Base-by-base conservation (phyloP, 331 rosid genomes). In the Pyrus hybrid region DNA sequence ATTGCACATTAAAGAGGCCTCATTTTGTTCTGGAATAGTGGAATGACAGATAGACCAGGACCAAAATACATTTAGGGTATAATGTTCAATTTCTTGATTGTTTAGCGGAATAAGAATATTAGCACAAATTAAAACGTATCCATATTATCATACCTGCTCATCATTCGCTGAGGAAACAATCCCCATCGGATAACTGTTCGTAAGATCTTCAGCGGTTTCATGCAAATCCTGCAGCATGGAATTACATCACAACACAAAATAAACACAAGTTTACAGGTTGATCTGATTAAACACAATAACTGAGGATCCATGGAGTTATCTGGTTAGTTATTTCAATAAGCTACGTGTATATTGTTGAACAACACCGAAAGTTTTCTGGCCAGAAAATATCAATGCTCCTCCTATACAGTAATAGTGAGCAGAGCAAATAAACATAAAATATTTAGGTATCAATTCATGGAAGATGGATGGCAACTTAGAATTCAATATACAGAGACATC, bases 131-230 rank as follows among this genome's bases (percentile, higher is more conserved):
- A 16, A 4, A 14, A 57, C 9, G 23, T 13, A 57, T 56, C 63
- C 63, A 58, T 32, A 7, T 8, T 54, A 78, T 62, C 61, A 45
- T 88, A 93, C 98, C 98, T 91, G 96, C 61, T 84, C 97, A 71
- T 85, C 91, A 81, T 82, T 85, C 68, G 80, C 78, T 14, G 93
- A 83, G 73, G 91, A 85, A 90, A 47, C 86, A 72, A 85, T 73
- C 73, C 75, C 89, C 63, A 76, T 77, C 22, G 89, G 88, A 83
- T 85, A 80, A 63, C 85, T 30, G 56, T 76, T 75, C 6, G 85
- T 67, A 68, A 85, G 83, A 80, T 83, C 83, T 74, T 82, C 84
- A 14, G 83, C 76, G 75, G 90, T 63, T 74, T 75, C 93, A 28
- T 79, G 87, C 80, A 89, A 81, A 76, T 78, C 91, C 98, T 93